A percentile compares a stretch with the other conserved stretches of the same genome.
These are phyloP conservation scores for Ballota nigra DNA, from an alignment of 257 asterid genomes.

Conservation along the genomic window DNA sequence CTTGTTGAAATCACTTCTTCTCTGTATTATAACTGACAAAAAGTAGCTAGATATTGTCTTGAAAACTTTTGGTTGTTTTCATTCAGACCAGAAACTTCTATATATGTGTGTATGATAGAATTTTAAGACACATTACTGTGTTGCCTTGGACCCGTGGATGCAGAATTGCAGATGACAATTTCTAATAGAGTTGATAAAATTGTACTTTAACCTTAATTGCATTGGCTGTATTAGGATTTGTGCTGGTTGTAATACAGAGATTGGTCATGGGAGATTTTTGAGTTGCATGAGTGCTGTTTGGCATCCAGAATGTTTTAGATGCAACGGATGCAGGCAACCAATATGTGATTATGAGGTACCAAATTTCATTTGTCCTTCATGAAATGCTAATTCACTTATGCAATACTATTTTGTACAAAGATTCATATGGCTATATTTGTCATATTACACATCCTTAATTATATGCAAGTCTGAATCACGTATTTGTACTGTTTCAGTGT, in stretches of 20 bases:
- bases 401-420: not conserved
- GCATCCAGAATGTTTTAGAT: conserved; percentile 96
- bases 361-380: not conserved
- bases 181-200: not conserved
- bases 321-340: conserved; percentile 87
- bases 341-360: conserved; percentile 88
- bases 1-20: not conserved
- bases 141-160: not conserved
- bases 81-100: not conserved
- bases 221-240: conserved; percentile 61
- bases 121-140: not conserved
- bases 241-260: conserved; percentile 87
- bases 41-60: not conserved
- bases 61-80: not conserved
- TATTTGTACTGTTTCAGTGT: not conserved
- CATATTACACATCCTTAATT: not conserved
- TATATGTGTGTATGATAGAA: not conserved
- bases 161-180: not conserved
- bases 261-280: conserved; percentile 89
- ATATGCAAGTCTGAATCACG: not conserved
- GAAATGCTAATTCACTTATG: not conserved
- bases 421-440: not conserved
- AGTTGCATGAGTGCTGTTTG: conserved; percentile 96
- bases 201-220: conserved; percentile 20
- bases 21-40: not conserved